Evolutionary conservation across 1,284 basidiomycete genomes (phyloP).

Genomic region (Schizophyllum amplum): DNA sequence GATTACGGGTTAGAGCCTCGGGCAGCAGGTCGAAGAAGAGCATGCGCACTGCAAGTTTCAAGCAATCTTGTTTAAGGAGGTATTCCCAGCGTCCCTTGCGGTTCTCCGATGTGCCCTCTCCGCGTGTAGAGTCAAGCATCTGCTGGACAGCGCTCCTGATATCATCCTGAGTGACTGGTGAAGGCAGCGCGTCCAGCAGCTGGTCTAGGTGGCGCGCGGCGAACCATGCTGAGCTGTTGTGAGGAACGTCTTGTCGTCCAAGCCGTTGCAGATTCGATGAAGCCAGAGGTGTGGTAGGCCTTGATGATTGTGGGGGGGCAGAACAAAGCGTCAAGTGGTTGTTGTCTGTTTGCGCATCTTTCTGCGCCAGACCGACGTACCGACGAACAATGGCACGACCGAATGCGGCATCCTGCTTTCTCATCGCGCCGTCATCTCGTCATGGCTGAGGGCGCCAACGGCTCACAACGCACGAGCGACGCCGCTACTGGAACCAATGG

Average conservation of each 20-base stretch:
- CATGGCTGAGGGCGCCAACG: background rate
- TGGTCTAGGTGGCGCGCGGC: too few species aligned
- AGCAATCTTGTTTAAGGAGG: constrained; percentile 58
- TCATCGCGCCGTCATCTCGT: background rate
- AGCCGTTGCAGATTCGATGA: too few species aligned
- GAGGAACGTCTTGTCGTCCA: too few species aligned
- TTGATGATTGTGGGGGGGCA: too few species aligned
- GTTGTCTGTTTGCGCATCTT: constrained; percentile 30
- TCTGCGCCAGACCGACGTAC: constrained; percentile 21
- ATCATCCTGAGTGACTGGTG: constrained; percentile 34
- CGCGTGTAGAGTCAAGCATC: constrained; percentile 35
- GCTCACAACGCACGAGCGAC: constrained; percentile 11
- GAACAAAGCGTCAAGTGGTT: too few species aligned
- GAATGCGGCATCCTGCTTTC: constrained; percentile 12
- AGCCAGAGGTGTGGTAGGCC: too few species aligned
- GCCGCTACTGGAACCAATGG: constrained; percentile 1
- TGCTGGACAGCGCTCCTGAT: constrained; percentile 43
- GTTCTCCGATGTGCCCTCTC: constrained; percentile 43
- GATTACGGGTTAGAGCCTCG: background rate
- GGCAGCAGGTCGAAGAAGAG: background rate
- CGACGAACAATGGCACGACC: constrained; percentile 14
- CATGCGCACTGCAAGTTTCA: constrained; percentile 58
- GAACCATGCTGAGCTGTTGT: too few species aligned
- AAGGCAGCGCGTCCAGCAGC: constrained; percentile 45
- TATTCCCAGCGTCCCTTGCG: constrained; percentile 67